Conservation (phyloP, 805 yeast genomes). For the Jamesozyma hellenica region DNA sequence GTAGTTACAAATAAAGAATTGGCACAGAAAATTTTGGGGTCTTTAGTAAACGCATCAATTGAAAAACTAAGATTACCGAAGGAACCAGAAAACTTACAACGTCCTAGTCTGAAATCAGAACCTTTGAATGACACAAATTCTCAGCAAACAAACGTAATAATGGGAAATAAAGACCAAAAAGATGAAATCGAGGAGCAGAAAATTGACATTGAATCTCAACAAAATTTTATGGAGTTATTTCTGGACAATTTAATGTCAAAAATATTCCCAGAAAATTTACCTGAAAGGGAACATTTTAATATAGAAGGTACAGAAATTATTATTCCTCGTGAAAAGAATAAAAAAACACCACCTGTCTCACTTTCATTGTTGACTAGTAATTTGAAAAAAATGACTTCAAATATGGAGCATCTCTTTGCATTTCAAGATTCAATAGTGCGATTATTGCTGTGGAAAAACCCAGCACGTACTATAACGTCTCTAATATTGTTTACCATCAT, state of each 20-base stretch:
- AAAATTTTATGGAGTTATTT: constrained; percentile 42
- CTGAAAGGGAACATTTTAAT: constrained; percentile 34
- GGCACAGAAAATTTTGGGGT: constrained; percentile 35
- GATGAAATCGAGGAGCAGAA: background rate
- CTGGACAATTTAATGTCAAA: constrained; percentile 44
- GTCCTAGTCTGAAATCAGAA: background rate
- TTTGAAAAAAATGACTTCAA: constrained; percentile 44
- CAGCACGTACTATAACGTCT: constrained; percentile 54
- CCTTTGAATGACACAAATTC: background rate
- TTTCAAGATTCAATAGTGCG: constrained; percentile 53
- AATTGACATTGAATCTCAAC: background rate
- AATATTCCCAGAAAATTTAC: constrained; percentile 39
- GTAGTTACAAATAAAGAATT: constrained; percentile 18
- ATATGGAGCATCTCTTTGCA: constrained; percentile 47
- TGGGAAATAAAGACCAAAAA: background rate
- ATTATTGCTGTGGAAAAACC: constrained; percentile 64
- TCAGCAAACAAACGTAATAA: background rate
- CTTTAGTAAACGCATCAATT: constrained; percentile 36
- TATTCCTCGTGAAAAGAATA: constrained; percentile 11
- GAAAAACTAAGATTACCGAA: constrained; percentile 27
- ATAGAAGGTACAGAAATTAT: constrained; percentile 13
- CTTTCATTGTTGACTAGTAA: constrained; percentile 46
- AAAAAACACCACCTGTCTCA: constrained; percentile 44
- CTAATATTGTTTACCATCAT: constrained; percentile 53
- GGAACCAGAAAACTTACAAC: constrained; percentile 1